These are phyloP conservation scores for Melocanna baccifera DNA, from an alignment of 176 grass and related monocot genomes.

Conservation along the genomic window DNA sequence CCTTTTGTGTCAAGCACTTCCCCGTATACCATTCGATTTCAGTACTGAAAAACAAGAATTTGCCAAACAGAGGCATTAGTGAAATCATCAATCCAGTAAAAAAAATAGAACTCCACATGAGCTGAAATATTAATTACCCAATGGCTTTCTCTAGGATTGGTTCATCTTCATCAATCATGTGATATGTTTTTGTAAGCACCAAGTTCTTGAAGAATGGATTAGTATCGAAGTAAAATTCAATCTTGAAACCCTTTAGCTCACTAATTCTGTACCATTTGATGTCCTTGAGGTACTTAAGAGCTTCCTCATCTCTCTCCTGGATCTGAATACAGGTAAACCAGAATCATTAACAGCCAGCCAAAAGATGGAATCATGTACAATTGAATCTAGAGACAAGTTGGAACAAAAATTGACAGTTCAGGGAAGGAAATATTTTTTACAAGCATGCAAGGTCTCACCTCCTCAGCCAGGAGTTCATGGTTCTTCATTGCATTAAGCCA, in stretches of 20 bases:
- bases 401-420: background rate
- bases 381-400: background rate
- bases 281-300: constrained; percentile 88
- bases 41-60: constrained; percentile 48
- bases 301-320: constrained; percentile 81
- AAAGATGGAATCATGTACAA: background rate
- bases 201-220: constrained; percentile 92
- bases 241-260: constrained; percentile 87
- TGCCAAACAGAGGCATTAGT: background rate
- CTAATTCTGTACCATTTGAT: constrained; percentile 81
- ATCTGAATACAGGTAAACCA: constrained; percentile 46
- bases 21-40: constrained; percentile 86
- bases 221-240: constrained; percentile 77
- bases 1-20: constrained; percentile 91
- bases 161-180: constrained; percentile 94
- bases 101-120: background rate
- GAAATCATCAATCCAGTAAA: background rate
- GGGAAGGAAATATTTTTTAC: background rate
- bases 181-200: constrained; percentile 85
- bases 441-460: constrained; percentile 43
- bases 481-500: constrained; percentile 97
- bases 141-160: constrained; percentile 94
- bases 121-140: constrained; percentile 41
- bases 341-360: constrained; percentile 1
- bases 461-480: constrained; percentile 77